Base-by-base conservation (phyloP, 805 yeast genomes). In the Starmerella davenportii region DNA sequence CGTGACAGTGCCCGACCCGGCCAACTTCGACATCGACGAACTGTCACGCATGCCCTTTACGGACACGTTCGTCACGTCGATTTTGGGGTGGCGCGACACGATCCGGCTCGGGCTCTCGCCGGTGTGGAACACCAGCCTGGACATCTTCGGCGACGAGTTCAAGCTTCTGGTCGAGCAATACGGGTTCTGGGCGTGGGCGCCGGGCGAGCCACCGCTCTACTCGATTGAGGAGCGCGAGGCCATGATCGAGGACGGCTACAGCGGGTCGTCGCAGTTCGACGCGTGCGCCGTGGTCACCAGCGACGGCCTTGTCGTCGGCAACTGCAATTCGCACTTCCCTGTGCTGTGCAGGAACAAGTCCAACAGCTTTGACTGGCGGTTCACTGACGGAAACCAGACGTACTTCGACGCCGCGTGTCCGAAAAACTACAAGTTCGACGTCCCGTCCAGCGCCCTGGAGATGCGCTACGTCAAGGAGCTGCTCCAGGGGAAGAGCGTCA, bases 131-230 rank as follows among this genome's bases (percentile, higher is more conserved):
- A 45, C 64, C 11, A 17, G 21, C 2, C 15, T 40, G 3, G 42
- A 31, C 14, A 20, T 48, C 4, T 32, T 34, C 14, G 23, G 41
- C 16, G 17, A 30, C 3, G 40, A 42, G 4, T 35, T 57, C 19
- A 15, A 30, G 13, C 17, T 33, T 27, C 56, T 13, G 47, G 34
- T 45, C 53, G 14, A 44, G 9, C 8, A 18, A 5, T 14, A 53
- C 66, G 7, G 52, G 13, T 40, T 68, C 28, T 84, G 95, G 95
- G 68, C 87, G 2, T 84, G 95, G 95, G 68, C 65, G 0, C 51
- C 63, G 0, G 54, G 58, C 8, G 69, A 76, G 50, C 90, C 90
- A 1, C 24, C 35, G 1, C 37, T 47, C 2, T 40, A 48, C 21
- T 47, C 47, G n/a, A 38, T 36, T 14, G 34, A 44, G 17, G 35